Conservation (phyloP, 352 stramenopile species). For the Phytophthora parvispora region DNA sequence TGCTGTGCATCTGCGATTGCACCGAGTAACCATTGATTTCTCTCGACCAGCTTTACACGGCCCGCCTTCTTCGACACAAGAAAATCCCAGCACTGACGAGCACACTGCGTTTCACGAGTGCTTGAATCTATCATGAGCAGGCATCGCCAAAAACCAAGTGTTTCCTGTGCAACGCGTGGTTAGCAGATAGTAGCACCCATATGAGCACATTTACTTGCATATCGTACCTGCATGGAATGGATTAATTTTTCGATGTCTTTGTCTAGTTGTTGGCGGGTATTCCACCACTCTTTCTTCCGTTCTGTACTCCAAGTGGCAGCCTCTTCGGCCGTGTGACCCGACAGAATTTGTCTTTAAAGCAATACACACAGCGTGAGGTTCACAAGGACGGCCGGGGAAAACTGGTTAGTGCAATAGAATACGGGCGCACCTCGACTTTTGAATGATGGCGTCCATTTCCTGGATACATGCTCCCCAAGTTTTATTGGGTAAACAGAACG, state of each 20-base stretch:
- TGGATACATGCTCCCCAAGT: conserved; percentile 50
- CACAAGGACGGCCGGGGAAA: not conserved
- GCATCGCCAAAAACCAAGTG: conserved; percentile 68
- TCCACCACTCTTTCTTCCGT: conserved; percentile 87
- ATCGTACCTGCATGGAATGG: conserved; percentile 61
- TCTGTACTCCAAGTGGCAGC: conserved; percentile 58
- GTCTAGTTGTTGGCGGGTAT: conserved; percentile 67
- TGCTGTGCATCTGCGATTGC: conserved; percentile 40
- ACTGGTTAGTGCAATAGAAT: not conserved
- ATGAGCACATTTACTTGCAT: not conserved
- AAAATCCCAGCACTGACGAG: conserved; percentile 48
- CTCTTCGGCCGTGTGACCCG: conserved; percentile 65
- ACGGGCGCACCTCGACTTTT: conserved; percentile 67
- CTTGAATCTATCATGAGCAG: conserved; percentile 45
- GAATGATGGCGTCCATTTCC: conserved; percentile 63
- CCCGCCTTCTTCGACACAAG: conserved; percentile 11
- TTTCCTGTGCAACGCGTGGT: conserved; percentile 27
- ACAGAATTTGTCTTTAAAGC: conserved; percentile 58
- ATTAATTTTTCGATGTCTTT: conserved; percentile 51
- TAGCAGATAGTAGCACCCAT: not conserved
- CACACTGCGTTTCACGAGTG: conserved; percentile 2
- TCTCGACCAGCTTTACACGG: conserved; percentile 19
- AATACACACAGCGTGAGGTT: conserved; percentile 5
- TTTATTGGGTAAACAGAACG: conserved; percentile 57
- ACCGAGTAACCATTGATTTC: conserved; percentile 40